These are phyloP conservation scores for Salix exigua DNA, from an alignment of 345 rosid species.

Conservation along the genomic window DNA sequence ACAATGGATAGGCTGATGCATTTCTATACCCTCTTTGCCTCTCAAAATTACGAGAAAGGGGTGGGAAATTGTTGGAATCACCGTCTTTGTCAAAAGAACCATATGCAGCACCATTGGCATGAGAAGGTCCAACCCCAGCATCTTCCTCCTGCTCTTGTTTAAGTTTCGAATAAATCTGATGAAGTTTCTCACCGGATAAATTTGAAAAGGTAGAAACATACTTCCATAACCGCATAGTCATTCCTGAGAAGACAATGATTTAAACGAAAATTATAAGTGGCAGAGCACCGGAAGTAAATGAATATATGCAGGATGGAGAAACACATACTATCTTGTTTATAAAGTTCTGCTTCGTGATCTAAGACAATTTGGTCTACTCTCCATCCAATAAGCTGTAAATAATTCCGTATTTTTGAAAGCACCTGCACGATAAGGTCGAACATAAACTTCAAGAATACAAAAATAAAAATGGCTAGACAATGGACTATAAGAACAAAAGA, in stretches of 20 bases:
- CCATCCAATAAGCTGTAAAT: constrained; percentile 83
- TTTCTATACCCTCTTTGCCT: constrained; percentile 57
- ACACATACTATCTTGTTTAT: constrained; percentile 84
- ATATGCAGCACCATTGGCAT: constrained; percentile 48
- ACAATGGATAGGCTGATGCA: constrained; percentile 36
- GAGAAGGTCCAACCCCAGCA: constrained; percentile 68
- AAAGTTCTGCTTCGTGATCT: constrained; percentile 58
- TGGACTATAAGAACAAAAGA: not conserved
- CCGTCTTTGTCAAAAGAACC: constrained; percentile 37
- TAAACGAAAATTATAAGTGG: not conserved
- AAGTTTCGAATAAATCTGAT: constrained; percentile 87
- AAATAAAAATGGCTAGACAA: not conserved
- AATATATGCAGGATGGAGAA: not conserved
- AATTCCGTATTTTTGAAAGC: constrained; percentile 85
- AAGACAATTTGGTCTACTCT: constrained; percentile 78
- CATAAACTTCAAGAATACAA: not conserved
- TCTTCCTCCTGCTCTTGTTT: constrained; percentile 75
- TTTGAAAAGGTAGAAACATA: constrained; percentile 93
- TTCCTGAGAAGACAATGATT: constrained; percentile 49
- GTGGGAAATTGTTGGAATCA: constrained; percentile 41
- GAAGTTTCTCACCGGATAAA: constrained; percentile 81
- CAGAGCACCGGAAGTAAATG: not conserved
- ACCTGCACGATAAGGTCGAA: constrained; percentile 45
- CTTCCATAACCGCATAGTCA: constrained; percentile 84
- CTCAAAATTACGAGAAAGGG: constrained; percentile 37